Evolutionary conservation across 441 rosid species (phyloP).

Genomic region (Aquilaria agallochum): DNA sequence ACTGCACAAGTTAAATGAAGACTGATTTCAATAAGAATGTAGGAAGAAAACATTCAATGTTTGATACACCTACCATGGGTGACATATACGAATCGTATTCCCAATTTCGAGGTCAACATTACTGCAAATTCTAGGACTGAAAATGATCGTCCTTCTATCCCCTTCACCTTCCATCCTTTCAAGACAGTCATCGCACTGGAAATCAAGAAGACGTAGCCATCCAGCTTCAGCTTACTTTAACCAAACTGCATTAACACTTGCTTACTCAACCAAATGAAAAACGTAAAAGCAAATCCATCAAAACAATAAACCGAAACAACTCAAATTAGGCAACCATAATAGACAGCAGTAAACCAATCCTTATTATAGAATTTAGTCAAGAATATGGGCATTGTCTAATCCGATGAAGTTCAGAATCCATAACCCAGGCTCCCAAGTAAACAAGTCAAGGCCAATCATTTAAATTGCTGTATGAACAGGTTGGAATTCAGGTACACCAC

Average conservation of each 20-base stretch:
- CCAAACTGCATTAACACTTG: no score
- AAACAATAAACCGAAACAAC: not conserved
- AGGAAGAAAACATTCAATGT: not conserved
- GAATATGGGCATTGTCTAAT: no score
- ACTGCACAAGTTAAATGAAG: no score
- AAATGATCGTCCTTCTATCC: slow-evolving; percentile 49
- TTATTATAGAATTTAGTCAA: no score
- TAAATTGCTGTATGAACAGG: no score
- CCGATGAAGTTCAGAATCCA: no score
- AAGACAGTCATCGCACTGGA: slow-evolving; percentile 22
- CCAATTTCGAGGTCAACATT: slow-evolving; percentile 85
- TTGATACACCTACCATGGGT: slow-evolving; percentile 61
- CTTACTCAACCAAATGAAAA: not conserved
- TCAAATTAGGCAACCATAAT: no score
- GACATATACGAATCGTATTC: slow-evolving; percentile 48
- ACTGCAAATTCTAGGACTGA: slow-evolving; percentile 63
- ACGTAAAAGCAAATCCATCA: not conserved
- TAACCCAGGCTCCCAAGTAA: no score
- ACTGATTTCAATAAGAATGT: no score
- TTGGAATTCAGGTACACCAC: no score
- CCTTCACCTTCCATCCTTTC: slow-evolving; percentile 25
- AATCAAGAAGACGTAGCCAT: slow-evolving; percentile 35
- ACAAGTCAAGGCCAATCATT: no score
- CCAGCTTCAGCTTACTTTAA: slow-evolving; percentile 5
- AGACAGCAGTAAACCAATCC: no score